Percentiles rank a stretch among this genome's conserved stretches.
Conservation (phyloP, 768 basidiomycete species). For the Mycena haematopus region DNA sequence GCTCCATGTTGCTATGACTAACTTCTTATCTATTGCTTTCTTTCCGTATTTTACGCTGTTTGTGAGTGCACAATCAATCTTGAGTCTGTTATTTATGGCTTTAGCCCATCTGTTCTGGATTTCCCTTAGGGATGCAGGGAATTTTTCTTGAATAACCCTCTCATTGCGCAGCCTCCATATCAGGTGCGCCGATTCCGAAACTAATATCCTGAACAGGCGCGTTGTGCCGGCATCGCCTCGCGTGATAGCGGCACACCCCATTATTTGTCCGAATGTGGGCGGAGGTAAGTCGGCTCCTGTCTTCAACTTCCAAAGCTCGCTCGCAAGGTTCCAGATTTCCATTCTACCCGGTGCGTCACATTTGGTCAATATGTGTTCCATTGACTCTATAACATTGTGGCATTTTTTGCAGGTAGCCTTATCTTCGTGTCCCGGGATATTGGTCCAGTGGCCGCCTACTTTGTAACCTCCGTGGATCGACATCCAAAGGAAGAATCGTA, state of each 20-base stretch:
- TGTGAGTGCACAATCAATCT: no score
- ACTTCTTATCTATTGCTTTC: slow-evolving; percentile 1
- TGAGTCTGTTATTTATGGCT: slow-evolving; percentile 19
- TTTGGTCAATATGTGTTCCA: slow-evolving; percentile 6
- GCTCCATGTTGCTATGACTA: not conserved
- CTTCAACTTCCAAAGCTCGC: not conserved
- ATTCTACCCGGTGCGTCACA: not conserved
- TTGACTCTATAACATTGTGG: no score
- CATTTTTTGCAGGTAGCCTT: no score
- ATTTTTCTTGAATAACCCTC: slow-evolving; percentile 2
- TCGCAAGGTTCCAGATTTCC: not conserved
- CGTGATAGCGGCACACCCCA: slow-evolving; percentile 11
- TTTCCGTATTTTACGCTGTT: not conserved
- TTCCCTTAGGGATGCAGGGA: slow-evolving; percentile 2
- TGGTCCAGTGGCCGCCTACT: no score
- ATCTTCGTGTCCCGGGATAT: no score
- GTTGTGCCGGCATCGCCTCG: not conserved
- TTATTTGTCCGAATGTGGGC: slow-evolving; percentile 2
- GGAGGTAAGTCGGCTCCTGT: not conserved
- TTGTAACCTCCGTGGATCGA: no score
- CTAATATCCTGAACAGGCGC: slow-evolving; percentile 6
- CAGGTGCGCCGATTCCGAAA: slow-evolving; percentile 22
- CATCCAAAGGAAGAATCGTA: no score
- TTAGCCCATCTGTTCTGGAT: slow-evolving; percentile 27
- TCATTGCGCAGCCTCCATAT: slow-evolving; percentile 21